Evolutionary conservation across 495 filamentous ascomycete genomes (phyloP), one percentile per base, ranked within the genome.

Genomic region (Aspergillus ellipticus): DNA sequence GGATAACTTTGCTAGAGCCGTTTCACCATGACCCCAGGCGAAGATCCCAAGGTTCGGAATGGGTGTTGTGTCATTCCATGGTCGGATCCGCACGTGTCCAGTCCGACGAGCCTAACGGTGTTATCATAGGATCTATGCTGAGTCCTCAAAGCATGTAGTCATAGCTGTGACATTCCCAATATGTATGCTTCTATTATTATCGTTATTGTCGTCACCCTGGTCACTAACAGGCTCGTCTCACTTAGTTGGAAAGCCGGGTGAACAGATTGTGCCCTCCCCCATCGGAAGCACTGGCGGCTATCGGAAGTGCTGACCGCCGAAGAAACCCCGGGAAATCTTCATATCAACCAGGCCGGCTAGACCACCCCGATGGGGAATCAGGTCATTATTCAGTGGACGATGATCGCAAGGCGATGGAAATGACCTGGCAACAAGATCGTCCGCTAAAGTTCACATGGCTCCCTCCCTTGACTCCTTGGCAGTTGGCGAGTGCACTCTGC

Each of bases 11-110:
- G 24, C 22, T 16, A 29, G 24, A n/a, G 26, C 45, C 24, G 45
- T 48, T 48, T 48, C 45, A 48, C 22, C 45, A 48, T 48, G 7
- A 3, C 45, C 45, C 42, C 15, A n/a, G 24, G 45, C 24, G 45
- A 48, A 48, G 45, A 24, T 48, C 22, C 6, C 13, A 22, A 29
- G 28, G 45, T 16, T 28, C 22, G 29, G 11, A 48, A 28, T 48
- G 22, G 16, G 7, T 6, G 22, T 29, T n/a, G 4, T 6, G 24
- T 7, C 6, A 22, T 31, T 21, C 45, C 22, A 48, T 13, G 45
- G 45, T 29, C 22, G 45, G 15, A 17, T n/a, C 19, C 45, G 45
- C 45, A 48, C 24, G 45, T 48, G 45, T 22, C 22, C 22, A 28
- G 13, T 48, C 24, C 28, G 45, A 48, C 22, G 45, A 48, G 35